These are phyloP conservation scores for Tylopilus cervinicoccineus DNA, from an alignment of 768 basidiomycete genomes.

Conservation along the genomic window DNA sequence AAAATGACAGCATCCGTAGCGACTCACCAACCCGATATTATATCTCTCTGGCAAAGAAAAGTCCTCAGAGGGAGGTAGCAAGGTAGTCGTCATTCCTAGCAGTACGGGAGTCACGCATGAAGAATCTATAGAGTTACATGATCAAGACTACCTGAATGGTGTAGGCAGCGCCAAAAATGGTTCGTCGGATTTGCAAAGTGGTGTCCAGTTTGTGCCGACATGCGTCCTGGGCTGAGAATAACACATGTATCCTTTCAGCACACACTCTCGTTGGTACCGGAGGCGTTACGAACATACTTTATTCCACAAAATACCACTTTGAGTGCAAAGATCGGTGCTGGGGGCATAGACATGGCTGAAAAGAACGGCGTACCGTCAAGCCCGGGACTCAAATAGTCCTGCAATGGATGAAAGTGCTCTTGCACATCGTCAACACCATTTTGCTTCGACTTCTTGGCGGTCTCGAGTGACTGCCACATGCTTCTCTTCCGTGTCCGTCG, in stretches of 20 bases:
- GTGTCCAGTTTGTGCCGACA: constrained; percentile 66
- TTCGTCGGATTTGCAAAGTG: constrained; percentile 80
- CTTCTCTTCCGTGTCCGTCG: background rate
- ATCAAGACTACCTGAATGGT: constrained; percentile 49
- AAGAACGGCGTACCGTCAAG: constrained; percentile 51
- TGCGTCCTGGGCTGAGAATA: constrained; percentile 54
- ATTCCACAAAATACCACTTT: constrained; percentile 83
- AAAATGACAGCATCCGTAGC: background rate
- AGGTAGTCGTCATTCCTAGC: constrained; percentile 53
- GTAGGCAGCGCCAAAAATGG: constrained; percentile 76
- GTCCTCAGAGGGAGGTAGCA: constrained; percentile 57
- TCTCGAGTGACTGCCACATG: background rate
- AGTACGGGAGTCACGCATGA: background rate
- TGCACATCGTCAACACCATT: constrained; percentile 51
- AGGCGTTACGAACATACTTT: constrained; percentile 47
- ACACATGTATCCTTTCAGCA: background rate
- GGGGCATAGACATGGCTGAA: background rate
- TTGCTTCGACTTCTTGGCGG: constrained; percentile 34
- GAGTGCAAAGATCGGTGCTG: background rate
- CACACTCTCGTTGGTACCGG: background rate
- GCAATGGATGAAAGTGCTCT: constrained; percentile 46
- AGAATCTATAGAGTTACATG: background rate
- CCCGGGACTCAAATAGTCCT: constrained; percentile 48
- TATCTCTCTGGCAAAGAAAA: constrained; percentile 52
- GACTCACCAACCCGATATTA: constrained; percentile 62